phyloP scores from a whole-genome alignment of 2,329 filamentous ascomycete genomes.

The Aspergillus intermedius region DNA sequence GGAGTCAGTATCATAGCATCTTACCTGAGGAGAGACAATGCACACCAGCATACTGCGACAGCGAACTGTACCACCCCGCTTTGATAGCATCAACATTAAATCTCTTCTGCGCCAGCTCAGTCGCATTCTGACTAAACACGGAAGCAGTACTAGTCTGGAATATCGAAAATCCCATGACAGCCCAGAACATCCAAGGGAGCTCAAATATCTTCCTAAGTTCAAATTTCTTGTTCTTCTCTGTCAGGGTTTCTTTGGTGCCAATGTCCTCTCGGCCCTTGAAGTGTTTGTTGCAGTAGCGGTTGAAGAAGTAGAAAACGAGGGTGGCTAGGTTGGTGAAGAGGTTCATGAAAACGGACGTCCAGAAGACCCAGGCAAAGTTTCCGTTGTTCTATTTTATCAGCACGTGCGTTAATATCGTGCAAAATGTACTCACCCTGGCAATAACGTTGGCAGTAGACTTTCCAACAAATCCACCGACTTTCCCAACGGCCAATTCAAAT shows the following conservation, averaged over 20 bases:
- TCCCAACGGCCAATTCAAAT: slow-evolving; percentile 55
- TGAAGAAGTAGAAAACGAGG: slow-evolving; percentile 51
- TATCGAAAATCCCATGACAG: slow-evolving; percentile 48
- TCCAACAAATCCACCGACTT: slow-evolving; percentile 56
- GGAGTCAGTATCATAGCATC: no score
- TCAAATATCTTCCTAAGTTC: slow-evolving; percentile 51
- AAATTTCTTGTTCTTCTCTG: slow-evolving; percentile 54
- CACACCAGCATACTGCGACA: slow-evolving; percentile 48
- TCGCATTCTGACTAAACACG: slow-evolving; percentile 53
- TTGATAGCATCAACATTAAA: slow-evolving; percentile 50
- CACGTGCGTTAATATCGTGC: neutral
- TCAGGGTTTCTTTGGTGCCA: slow-evolving; percentile 54
- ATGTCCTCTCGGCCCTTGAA: slow-evolving; percentile 47
- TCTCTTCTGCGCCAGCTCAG: slow-evolving; percentile 55
- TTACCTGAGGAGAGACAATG: neutral
- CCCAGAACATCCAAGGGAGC: slow-evolving; percentile 57
- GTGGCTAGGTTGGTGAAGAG: slow-evolving; percentile 56
- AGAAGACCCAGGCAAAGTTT: slow-evolving; percentile 57
- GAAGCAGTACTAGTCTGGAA: slow-evolving; percentile 53
- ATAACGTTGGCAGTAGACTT: slow-evolving; percentile 57
- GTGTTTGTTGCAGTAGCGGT: slow-evolving; percentile 43
- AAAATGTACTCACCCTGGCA: slow-evolving; percentile 30
- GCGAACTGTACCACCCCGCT: slow-evolving; percentile 56
- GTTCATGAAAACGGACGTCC: slow-evolving; percentile 60
- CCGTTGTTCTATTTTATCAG: slow-evolving; percentile 42